Evolutionary conservation across 805 yeast genomes (phyloP).

Genomic region (Soucietia sequanensis): DNA sequence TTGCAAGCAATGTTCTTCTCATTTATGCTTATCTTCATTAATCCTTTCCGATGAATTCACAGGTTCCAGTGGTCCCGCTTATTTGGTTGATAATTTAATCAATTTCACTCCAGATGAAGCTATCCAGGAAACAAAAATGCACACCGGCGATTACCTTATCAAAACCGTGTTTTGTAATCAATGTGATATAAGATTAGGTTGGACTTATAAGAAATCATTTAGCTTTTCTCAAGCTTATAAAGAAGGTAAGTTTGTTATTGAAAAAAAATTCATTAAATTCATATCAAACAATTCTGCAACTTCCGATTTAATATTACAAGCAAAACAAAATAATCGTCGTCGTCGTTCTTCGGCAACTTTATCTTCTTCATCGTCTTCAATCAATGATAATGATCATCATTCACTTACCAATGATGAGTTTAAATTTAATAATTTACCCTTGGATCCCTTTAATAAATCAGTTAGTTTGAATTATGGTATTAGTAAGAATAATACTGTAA

Average conservation of each 20-base stretch:
- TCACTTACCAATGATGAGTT: constrained; percentile 10
- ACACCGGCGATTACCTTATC: constrained; percentile 38
- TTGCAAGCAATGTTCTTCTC: constrained; percentile 41
- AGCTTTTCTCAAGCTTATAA: constrained; percentile 36
- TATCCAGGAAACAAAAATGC: constrained; percentile 35
- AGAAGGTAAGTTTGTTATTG: constrained; percentile 46
- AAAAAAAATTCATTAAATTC: constrained; percentile 31
- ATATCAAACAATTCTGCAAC: constrained; percentile 36
- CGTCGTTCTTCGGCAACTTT: constrained; percentile 11
- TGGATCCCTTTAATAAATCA: not conserved
- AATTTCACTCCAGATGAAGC: constrained; percentile 26
- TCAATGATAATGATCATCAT: not conserved
- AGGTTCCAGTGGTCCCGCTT: constrained; percentile 42
- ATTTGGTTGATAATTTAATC: constrained; percentile 38
- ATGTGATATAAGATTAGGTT: constrained; percentile 35
- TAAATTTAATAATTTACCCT: constrained; percentile 9
- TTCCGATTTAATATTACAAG: constrained; percentile 31
- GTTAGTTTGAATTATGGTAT: not conserved
- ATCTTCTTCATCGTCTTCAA: constrained; percentile 4
- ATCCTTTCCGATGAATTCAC: constrained; percentile 37
- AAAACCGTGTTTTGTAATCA: constrained; percentile 39
- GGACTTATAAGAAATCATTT: constrained; percentile 41
- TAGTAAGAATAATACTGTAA: too few species aligned
- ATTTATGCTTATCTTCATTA: constrained; percentile 36
- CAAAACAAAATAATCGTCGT: constrained; percentile 16